phyloP scores from a whole-genome alignment of 2,329 filamentous ascomycete species.

The Onygenales sp. region DNA sequence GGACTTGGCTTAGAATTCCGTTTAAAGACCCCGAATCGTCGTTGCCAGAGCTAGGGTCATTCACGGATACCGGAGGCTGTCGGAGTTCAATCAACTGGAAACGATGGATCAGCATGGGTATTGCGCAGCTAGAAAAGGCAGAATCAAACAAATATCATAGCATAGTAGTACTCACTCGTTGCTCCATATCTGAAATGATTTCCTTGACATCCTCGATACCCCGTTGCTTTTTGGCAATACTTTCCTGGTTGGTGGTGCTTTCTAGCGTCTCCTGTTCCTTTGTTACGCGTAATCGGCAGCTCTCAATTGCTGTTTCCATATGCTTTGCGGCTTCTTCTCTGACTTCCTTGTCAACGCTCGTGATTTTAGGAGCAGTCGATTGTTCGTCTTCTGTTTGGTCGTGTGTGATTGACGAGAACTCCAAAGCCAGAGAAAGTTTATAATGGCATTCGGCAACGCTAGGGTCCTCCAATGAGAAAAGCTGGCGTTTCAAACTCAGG shows the following conservation, averaged over 20 bases:
- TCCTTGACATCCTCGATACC: conserved; percentile 50
- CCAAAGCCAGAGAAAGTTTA: conserved; percentile 88
- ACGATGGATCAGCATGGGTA: neutral
- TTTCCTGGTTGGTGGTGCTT: conserved; percentile 30
- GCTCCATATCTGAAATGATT: conserved; percentile 53
- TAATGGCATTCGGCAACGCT: conserved; percentile 90
- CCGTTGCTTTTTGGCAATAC: conserved; percentile 30
- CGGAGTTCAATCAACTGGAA: conserved; percentile 47
- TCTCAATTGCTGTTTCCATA: conserved; percentile 52
- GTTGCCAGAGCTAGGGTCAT: conserved; percentile 24
- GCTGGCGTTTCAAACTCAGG: conserved; percentile 65
- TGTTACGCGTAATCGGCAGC: conserved; percentile 44
- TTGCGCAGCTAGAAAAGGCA: neutral
- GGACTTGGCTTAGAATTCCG: conserved; percentile 49
- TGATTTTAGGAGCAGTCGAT: conserved; percentile 26
- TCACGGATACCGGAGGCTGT: conserved; percentile 42
- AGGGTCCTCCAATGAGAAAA: conserved; percentile 72
- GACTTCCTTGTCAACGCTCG: conserved; percentile 43
- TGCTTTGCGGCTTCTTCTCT: conserved; percentile 48
- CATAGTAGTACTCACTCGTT: conserved; percentile 36
- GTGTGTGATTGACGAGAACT: conserved; percentile 73
- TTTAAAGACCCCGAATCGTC: conserved; percentile 36
- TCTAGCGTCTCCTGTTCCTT: conserved; percentile 43
- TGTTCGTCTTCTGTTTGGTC: conserved; percentile 29
- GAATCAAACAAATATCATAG: conserved; percentile 1